Base-by-base conservation (phyloP, 768 basidiomycete species). In the Boletus bicolor region DNA sequence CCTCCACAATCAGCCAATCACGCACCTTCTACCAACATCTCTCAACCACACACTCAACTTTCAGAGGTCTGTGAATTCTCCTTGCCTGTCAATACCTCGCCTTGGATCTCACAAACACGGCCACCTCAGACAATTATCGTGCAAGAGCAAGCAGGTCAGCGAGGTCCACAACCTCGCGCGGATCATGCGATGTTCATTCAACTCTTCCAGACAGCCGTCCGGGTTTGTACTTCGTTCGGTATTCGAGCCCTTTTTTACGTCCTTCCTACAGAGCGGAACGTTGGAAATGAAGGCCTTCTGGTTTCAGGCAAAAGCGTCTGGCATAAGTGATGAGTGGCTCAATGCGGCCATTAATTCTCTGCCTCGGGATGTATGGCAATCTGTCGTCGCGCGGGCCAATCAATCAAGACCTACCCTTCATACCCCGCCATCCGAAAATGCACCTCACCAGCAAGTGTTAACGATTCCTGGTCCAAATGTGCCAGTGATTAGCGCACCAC, bases 261-360 rank as follows among this genome's bases (percentile, higher is more conserved):
- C 26, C 19, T 30, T 30, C 15, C 12, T 12, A 37, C 43, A 69
- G 68, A 49, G 44, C n/a, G 68, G 67, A 17, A 11, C n/a, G 14
- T n/a, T 39, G 12, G 9, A 41, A 19, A 8, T 67, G 30, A 57
- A 62, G 41, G 12, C 43, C 4, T 60, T 69, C 8, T 56, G 54
- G 53, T 10, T 9, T 30, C 39, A 51, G 1, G 68, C 68, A 10
- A 57, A 39, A 50, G 44, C 44, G 5, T 44, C 55, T 36, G 68
- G 67, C 24, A 51, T 68, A 45, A 43, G 37, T 39, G 51, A 59
- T 11, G 65, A 60, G 7, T 69, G 67, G 67, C 37, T 69, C 37
- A 42, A 8, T 11, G 49, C 48, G 1, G 67, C 63, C 8, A 44
- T 59, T 9, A 35, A 28, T 15, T 58, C 68, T 28, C 28, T 69